Evolutionary conservation across 345 rosid genomes (phyloP).

Genomic region (Orychophragmus violaceus): DNA sequence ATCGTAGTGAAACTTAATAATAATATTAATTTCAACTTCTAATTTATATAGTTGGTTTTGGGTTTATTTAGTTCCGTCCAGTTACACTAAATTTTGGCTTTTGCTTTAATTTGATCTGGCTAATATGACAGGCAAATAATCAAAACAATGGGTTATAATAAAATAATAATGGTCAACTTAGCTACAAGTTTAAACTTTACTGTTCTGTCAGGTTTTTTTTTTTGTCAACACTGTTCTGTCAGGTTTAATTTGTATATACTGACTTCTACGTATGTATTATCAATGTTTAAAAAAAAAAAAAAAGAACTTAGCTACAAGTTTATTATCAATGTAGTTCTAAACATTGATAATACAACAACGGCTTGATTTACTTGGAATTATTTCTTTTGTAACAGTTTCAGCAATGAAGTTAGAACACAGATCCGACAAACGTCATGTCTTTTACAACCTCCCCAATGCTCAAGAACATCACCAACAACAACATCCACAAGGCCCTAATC

Average conservation of each 20-base stretch:
- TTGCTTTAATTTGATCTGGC: not conserved
- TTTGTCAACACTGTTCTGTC: not conserved
- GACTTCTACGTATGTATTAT: not conserved
- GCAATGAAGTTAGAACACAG: slow-evolving; percentile 29
- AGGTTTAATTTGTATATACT: not conserved
- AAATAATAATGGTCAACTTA: not conserved
- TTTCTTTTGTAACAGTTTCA: slow-evolving; percentile 8
- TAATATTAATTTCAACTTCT: not conserved
- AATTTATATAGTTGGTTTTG: not conserved
- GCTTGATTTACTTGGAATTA: not conserved
- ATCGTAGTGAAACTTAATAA: not conserved
- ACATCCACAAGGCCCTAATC: slow-evolving; percentile 36
- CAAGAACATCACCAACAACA: slow-evolving; percentile 45
- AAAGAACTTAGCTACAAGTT: no score
- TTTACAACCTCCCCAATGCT: slow-evolving; percentile 75
- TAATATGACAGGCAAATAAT: not conserved
- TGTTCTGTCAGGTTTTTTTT: not conserved
- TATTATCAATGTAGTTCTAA: no score
- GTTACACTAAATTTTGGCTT: not conserved
- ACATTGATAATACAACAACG: no score
- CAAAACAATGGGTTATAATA: not conserved
- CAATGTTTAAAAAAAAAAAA: not conserved
- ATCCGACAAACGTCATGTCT: slow-evolving; percentile 45
- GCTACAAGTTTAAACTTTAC: not conserved
- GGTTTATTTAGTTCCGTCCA: not conserved